Percentiles rank a stretch among this genome's conserved stretches.
Evolutionary conservation across 805 yeast genomes (phyloP).

Genomic region (Candida pini): DNA sequence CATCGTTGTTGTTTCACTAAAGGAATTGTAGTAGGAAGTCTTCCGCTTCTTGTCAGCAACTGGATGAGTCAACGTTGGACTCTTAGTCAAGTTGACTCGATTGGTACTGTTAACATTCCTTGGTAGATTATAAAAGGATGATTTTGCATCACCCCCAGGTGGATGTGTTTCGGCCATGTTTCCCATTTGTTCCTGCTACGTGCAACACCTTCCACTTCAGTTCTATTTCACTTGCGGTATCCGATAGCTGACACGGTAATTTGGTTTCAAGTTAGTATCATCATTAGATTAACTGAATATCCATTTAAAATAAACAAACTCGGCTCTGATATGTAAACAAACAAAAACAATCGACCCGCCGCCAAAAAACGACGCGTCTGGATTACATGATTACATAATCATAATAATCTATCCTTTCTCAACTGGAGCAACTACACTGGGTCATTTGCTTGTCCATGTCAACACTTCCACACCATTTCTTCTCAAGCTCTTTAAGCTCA

Average conservation of each 20-base stretch:
- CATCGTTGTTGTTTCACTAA: slow-evolving; percentile 15
- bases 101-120: not conserved
- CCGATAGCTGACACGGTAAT: too few relatives aligned
- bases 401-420: too few relatives aligned
- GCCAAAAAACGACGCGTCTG: too few relatives aligned
- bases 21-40: slow-evolving; percentile 14
- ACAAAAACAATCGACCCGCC: not conserved
- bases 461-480: slow-evolving; percentile 46
- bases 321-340: not conserved
- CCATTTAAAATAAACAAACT: too few relatives aligned
- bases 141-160: not conserved
- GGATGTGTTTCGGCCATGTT: too few relatives aligned
- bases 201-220: too few relatives aligned
- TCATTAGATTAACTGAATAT: too few relatives aligned
- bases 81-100: not conserved
- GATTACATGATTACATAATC: too few relatives aligned
- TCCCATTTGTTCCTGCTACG: too few relatives aligned
- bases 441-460: slow-evolving; percentile 53
- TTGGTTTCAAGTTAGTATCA: too few relatives aligned
- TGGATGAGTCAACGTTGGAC: not conserved
- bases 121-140: not conserved
- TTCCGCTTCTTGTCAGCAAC: slow-evolving; percentile 3
- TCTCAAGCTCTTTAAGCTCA: slow-evolving; percentile 61
- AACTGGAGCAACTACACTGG: slow-evolving; percentile 69
- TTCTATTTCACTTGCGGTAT: too few relatives aligned